Base-by-base conservation (phyloP, 1,139 yeast genomes). In the Lodderomyces metapsilosis region DNA sequence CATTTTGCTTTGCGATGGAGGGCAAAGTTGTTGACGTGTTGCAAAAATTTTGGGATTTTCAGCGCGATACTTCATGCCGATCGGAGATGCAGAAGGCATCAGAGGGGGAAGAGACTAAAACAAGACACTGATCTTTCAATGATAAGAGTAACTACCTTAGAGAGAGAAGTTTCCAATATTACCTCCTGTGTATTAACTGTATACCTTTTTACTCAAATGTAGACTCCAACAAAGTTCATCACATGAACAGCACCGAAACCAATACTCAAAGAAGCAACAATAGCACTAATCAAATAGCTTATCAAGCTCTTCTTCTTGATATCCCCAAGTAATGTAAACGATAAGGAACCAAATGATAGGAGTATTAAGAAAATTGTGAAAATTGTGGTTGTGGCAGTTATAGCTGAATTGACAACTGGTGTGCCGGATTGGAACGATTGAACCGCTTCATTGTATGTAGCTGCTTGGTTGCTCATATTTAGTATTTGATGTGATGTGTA, bases 201-300 rank as follows among this genome's bases (percentile, higher is more conserved):
- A 12, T 25, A 25, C 4, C 13, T 3, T 4, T 24, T 25, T n/a
- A 12, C 30, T 34, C 52, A 71, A 42, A 71, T 62, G 49, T 71
- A 70, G 4, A 72, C 77, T 22, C 77, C 77, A 36, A 71, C 72
- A 47, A 59, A 67, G 54, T 71, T 72, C 42, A 74, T 61, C 21
- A 69, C 59, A 50, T 64, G 61, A 13, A 71, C 56, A 10, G 71
- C 56, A 11, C 71, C 63, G 42, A 66, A 59, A 1, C 74, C 76
- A 42, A 72, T 58, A 17, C 74, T 56, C 13, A 66, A 40, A 10
- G 75, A 67, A 9, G 76, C 74, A 43, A 69, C 52, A 23, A 60
- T 39, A 2, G 73, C 66, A 50, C 62, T 61, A 37, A 58, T 39
- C 23, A 67, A 48, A 49, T 58, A 71, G 8, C 53, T 51, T 15